A percentile compares a stretch with the other conserved stretches of the same genome.
Conservation (phyloP, 805 yeast genomes). For the Wickerhamiella parazyma region DNA sequence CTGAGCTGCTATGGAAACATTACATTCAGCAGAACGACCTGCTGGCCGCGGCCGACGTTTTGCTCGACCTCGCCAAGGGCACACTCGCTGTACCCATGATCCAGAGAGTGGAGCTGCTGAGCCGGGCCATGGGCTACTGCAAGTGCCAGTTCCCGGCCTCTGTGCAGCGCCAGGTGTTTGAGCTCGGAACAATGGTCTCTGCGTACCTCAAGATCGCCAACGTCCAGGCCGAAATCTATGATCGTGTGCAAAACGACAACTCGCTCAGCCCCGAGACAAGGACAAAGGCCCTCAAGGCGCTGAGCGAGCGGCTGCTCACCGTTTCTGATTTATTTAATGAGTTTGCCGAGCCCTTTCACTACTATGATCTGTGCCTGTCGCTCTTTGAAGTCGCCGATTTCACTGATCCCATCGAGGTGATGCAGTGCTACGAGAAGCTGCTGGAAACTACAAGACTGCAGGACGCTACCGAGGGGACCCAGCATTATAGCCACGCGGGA, state of each 20-base stretch:
- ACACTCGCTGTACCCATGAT: conserved; percentile 51
- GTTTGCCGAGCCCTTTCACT: conserved; percentile 77
- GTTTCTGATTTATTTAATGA: conserved; percentile 73
- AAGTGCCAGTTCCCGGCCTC: conserved; percentile 70
- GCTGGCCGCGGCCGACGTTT: conserved; percentile 70
- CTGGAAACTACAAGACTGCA: conserved; percentile 37
- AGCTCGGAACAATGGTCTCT: conserved; percentile 52
- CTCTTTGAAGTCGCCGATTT: conserved; percentile 77
- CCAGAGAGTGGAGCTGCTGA: conserved; percentile 72
- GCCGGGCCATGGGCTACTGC: conserved; percentile 88
- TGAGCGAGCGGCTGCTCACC: conserved; percentile 52
- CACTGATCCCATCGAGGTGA: conserved; percentile 69
- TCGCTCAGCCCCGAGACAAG: conserved; percentile 30
- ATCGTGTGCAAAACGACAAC: conserved; percentile 29
- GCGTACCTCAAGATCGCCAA: conserved; percentile 79
- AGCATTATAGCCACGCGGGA: conserved; percentile 29
- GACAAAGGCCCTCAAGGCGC: conserved; percentile 35
- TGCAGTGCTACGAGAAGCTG: conserved; percentile 64
- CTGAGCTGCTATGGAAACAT: conserved; percentile 78
- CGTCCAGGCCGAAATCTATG: conserved; percentile 55
- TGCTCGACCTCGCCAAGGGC: conserved; percentile 60
- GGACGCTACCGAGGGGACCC: conserved; percentile 20
- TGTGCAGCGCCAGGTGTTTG: conserved; percentile 62
- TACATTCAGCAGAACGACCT: conserved; percentile 70
- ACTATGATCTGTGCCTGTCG: conserved; percentile 64